These are phyloP conservation scores for Candida suzukii DNA, from an alignment of 805 yeast genomes.

Conservation along the genomic window DNA sequence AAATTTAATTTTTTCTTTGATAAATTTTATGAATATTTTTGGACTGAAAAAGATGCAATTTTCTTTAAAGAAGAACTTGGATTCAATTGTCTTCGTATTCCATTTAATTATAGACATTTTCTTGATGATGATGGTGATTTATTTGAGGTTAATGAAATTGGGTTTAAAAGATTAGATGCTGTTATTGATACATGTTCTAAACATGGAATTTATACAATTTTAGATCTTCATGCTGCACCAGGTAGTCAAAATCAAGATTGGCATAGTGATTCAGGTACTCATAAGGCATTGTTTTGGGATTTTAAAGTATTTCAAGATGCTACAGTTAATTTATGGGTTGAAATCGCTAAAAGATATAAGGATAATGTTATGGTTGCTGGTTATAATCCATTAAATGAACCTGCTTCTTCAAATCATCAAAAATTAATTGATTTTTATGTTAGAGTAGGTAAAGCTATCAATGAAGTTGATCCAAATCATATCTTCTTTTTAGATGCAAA, in stretches of 20 bases:
- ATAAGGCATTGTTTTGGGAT: conserved; percentile 43
- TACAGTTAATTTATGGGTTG: conserved; percentile 36
- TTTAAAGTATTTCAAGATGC: conserved; percentile 42
- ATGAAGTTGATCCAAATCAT: conserved; percentile 41
- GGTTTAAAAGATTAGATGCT: conserved; percentile 37
- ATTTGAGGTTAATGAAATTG: conserved; percentile 33
- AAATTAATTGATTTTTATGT: conserved; percentile 33
- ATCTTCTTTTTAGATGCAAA: conserved; percentile 43
- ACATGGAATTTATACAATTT: conserved; percentile 39
- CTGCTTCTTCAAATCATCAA: conserved; percentile 36
- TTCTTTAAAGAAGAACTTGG: conserved; percentile 33
- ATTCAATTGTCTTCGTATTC: conserved; percentile 41
- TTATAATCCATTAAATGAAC: conserved; percentile 48
- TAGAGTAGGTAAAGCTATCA: conserved; percentile 30
- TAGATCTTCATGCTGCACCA: conserved; percentile 43
- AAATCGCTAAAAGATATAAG: conserved; percentile 37
- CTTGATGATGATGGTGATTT: conserved; percentile 39
- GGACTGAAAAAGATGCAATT: conserved; percentile 43
- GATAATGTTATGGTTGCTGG: conserved; percentile 46
- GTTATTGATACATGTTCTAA: conserved; percentile 37
- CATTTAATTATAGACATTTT: conserved; percentile 47
- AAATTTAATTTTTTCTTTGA: conserved; percentile 43
- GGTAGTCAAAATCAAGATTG: conserved; percentile 53
- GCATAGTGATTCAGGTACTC: conserved; percentile 42
- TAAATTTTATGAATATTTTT: conserved; percentile 45